Percentiles rank a stretch among this genome's conserved stretches.
These are phyloP conservation scores for Kockiozyma suomiensis DNA, from an alignment of 805 yeast species.

Conservation along the genomic window DNA sequence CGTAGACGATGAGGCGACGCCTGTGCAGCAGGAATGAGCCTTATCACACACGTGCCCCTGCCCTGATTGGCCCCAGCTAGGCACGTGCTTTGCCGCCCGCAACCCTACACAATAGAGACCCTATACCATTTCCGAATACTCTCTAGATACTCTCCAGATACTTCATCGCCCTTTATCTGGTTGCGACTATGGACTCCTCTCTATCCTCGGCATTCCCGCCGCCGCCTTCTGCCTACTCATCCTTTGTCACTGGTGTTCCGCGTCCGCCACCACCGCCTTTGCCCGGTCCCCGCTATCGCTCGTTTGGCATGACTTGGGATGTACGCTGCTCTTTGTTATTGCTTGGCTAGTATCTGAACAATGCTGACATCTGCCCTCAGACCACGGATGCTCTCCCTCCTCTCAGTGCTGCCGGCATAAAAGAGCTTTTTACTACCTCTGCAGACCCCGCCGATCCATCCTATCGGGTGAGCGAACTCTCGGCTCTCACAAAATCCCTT, in stretches of 20 bases:
- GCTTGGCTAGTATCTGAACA: too few species aligned
- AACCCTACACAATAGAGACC: too few species aligned
- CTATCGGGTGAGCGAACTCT: constrained; percentile 71
- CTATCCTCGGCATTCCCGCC: constrained; percentile 85
- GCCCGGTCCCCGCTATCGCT: constrained; percentile 12
- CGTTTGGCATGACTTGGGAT: constrained; percentile 15
- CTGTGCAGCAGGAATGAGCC: not conserved
- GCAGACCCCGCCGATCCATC: constrained; percentile 46
- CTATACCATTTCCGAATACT: too few species aligned
- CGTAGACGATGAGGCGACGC: not conserved
- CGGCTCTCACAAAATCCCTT: constrained; percentile 75
- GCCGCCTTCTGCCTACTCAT: constrained; percentile 59
- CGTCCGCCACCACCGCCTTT: constrained; percentile 14
- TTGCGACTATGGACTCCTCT: constrained; percentile 33
- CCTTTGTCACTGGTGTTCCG: constrained; percentile 26
- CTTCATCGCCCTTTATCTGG: too few species aligned
- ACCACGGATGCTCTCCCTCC: constrained; percentile 72
- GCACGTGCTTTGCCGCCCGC: constrained; percentile 15
- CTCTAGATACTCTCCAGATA: too few species aligned
- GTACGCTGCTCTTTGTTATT: not conserved
- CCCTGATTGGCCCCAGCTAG: constrained; percentile 10
- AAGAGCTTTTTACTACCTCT: constrained; percentile 58
- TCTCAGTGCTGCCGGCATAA: constrained; percentile 73
- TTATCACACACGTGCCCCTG: constrained; percentile 8
- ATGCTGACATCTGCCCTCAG: constrained; percentile 7